phyloP scores from a whole-genome alignment of 2,329 filamentous ascomycete genomes.

The Ophiocordyceps polyrhachis-furcata region DNA sequence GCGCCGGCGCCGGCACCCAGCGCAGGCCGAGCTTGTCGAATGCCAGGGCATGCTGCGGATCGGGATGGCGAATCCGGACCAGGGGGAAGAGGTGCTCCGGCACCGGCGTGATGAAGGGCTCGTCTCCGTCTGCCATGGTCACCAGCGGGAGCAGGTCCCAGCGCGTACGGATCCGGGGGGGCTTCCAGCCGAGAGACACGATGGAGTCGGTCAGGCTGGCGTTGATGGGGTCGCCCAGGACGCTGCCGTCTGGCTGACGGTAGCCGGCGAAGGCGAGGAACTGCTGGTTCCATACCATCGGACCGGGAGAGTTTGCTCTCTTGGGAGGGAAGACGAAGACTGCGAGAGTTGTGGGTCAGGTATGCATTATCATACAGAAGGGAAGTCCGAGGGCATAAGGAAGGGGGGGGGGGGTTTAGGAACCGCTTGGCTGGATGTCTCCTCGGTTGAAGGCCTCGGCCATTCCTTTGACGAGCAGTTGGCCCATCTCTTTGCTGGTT shows the following conservation, averaged over 20 bases:
- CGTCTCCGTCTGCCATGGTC: constrained; percentile 1
- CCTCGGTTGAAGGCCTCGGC: constrained; percentile 1
- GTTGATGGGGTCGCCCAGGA: constrained; percentile 1
- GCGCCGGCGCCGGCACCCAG: constrained; percentile 1
- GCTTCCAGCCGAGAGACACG: neutral
- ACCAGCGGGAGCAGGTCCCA: constrained; percentile 1
- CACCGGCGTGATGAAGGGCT: neutral
- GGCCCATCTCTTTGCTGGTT: constrained; percentile 1
- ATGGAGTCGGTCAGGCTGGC: constrained; percentile 1
- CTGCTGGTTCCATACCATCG: constrained; percentile 1
- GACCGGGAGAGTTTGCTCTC: neutral
- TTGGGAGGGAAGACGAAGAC: constrained; percentile 2
- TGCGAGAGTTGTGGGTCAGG: neutral
- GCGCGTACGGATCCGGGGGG: constrained; percentile 1
- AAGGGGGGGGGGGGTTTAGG: neutral
- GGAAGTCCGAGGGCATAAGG: no score
- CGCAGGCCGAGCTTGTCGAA: constrained; percentile 1
- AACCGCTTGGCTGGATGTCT: constrained; percentile 1
- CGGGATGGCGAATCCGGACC: neutral
- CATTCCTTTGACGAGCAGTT: constrained; percentile 1
- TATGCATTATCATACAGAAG: no score
- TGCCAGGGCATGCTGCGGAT: neutral
- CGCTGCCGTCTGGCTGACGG: neutral
- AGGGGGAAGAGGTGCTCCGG: constrained; percentile 1
- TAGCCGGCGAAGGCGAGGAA: constrained; percentile 1